phyloP scores from a whole-genome alignment of 192 early-diverging fungal genomes.

The Dimargaris cristalligena region DNA sequence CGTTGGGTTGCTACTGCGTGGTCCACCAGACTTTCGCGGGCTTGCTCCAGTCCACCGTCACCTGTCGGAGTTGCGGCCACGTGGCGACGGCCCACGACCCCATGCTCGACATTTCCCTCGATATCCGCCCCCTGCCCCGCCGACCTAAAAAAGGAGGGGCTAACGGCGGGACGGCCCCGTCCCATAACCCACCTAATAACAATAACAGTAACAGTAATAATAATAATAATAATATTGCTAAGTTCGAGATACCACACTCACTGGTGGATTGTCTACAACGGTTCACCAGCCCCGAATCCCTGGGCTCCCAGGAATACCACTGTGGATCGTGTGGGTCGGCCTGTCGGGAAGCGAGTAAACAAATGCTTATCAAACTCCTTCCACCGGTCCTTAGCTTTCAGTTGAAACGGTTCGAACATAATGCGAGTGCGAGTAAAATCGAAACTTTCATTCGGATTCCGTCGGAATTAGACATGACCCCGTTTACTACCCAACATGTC shows the following conservation, averaged over 20 bases:
- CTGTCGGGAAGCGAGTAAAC: conserved; percentile 61
- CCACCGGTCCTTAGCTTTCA: conserved; percentile 85
- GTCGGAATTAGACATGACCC: conserved; percentile 74
- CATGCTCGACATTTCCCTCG: conserved; percentile 79
- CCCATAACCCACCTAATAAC: not conserved
- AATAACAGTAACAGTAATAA: too few species aligned
- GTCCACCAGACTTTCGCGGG: conserved; percentile 86
- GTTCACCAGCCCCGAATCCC: conserved; percentile 67
- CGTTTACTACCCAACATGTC: conserved; percentile 55
- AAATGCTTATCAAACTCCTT: conserved; percentile 65
- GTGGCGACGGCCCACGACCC: conserved; percentile 72
- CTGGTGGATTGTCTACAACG: conserved; percentile 29
- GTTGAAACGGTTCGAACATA: conserved; percentile 86
- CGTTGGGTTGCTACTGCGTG: conserved; percentile 53
- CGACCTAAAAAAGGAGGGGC: too few species aligned
- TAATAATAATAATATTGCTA: too few species aligned
- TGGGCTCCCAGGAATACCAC: conserved; percentile 43
- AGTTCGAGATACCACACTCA: too few species aligned
- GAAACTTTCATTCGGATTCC: conserved; percentile 79
- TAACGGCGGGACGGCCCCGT: not conserved
- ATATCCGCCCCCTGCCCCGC: conserved; percentile 34
- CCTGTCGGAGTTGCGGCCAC: conserved; percentile 60
- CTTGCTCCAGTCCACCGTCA: conserved; percentile 77
- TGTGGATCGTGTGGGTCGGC: conserved; percentile 50
- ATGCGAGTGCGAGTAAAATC: conserved; percentile 45